Conservation (phyloP, 2,329 filamentous ascomycete genomes). For the Fusarium buxicola region DNA sequence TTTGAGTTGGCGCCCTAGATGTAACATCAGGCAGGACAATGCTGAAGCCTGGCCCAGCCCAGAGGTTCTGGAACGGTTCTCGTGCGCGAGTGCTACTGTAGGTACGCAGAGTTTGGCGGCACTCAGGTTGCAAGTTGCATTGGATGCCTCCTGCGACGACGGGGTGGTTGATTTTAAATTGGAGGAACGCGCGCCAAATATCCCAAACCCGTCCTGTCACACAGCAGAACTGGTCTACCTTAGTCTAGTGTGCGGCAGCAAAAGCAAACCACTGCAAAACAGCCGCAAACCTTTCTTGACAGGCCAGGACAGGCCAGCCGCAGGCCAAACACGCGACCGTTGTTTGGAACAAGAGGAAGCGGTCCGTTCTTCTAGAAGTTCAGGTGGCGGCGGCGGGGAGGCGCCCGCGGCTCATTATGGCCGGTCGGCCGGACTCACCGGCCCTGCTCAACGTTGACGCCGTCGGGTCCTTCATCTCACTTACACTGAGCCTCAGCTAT, state of each 20-base stretch:
- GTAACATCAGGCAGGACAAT: slow-evolving; percentile 1
- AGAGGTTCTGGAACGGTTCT: slow-evolving; percentile 11
- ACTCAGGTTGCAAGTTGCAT: slow-evolving; percentile 19
- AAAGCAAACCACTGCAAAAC: slow-evolving; percentile 20
- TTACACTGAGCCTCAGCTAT: slow-evolving; percentile 15
- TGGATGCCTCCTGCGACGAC: slow-evolving; percentile 2
- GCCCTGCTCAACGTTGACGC: slow-evolving; percentile 6
- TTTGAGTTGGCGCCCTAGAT: not conserved
- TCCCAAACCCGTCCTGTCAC: slow-evolving; percentile 31
- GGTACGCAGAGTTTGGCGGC: slow-evolving; percentile 15
- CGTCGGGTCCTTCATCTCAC: slow-evolving; percentile 31
- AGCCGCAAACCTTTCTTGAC: slow-evolving; percentile 23
- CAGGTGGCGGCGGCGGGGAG: slow-evolving; percentile 18
- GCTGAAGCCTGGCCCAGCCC: not conserved
- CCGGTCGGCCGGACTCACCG: slow-evolving; percentile 8
- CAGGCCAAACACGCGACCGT: slow-evolving; percentile 18
- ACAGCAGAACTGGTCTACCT: slow-evolving; percentile 18
- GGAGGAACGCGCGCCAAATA: slow-evolving; percentile 35
- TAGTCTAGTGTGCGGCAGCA: slow-evolving; percentile 19
- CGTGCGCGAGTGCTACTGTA: not conserved
- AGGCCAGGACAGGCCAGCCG: not conserved
- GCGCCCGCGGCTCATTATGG: slow-evolving; percentile 18
- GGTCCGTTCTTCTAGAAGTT: slow-evolving; percentile 35
- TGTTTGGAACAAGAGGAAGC: slow-evolving; percentile 9
- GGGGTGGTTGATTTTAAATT: slow-evolving; percentile 33